Percentiles rank a stretch among this genome's conserved stretches.
Evolutionary conservation across 371 early-diverging fungal species (phyloP).

Genomic region (Syncephalastrum contaminatum): DNA sequence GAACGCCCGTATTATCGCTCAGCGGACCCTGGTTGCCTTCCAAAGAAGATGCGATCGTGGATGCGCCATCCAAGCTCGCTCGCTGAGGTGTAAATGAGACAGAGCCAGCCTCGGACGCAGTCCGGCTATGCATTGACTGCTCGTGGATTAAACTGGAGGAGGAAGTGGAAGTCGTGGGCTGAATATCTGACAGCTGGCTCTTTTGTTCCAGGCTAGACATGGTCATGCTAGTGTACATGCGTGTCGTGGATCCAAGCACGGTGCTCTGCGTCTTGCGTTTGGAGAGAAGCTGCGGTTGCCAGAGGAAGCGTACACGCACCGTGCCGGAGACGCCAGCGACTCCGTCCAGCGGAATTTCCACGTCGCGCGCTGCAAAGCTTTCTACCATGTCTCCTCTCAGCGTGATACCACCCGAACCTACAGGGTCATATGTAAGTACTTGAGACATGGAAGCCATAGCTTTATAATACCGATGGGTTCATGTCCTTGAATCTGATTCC

Average conservation of each 20-base stretch:
- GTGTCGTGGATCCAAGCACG: conserved; percentile 24
- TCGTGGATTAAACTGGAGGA: conserved; percentile 1
- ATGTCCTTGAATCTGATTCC: conserved; percentile 71
- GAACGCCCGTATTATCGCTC: not conserved
- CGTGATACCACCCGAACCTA: conserved; percentile 47
- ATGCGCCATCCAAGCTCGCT: too few relatives aligned
- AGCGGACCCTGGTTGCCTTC: too few relatives aligned
- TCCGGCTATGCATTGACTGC: not conserved
- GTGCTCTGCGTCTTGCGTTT: conserved; percentile 44
- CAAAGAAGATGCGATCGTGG: too few relatives aligned
- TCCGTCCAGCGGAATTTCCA: conserved; percentile 44
- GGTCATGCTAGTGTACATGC: conserved; percentile 17
- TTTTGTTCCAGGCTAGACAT: not conserved
- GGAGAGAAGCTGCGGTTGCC: conserved; percentile 46
- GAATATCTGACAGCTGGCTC: too few relatives aligned
- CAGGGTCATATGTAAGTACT: not conserved
- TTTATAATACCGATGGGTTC: conserved; percentile 42
- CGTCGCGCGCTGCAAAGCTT: conserved; percentile 32
- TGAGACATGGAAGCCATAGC: too few relatives aligned
- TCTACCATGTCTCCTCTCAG: conserved; percentile 41
- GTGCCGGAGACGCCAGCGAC: conserved; percentile 41
- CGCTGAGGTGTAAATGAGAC: too few relatives aligned
- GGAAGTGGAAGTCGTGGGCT: not conserved
- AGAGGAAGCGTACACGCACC: conserved; percentile 37
- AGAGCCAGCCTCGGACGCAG: too few relatives aligned